These are phyloP conservation scores for Warburgia ugandensis DNA, from an alignment of 164 flowering plant genomes.

Conservation along the genomic window DNA sequence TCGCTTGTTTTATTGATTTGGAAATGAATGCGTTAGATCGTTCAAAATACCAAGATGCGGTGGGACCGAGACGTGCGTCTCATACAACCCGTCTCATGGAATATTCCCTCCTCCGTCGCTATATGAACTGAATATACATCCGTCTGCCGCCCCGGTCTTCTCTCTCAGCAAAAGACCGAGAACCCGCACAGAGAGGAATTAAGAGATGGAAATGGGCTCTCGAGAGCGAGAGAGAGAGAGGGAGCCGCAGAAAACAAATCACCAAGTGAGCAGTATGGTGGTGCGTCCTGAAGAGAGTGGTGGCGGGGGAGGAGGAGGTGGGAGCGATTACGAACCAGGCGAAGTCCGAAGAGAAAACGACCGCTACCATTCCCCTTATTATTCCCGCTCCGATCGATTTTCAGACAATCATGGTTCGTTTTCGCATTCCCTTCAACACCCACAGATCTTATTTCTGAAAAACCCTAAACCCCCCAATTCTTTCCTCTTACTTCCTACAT, in stretches of 20 bases:
- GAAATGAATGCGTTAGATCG: too few species aligned
- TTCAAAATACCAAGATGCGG: too few species aligned
- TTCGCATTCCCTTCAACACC: neutral
- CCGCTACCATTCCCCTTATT: slow-evolving; percentile 25
- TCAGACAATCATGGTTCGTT: slow-evolving; percentile 35
- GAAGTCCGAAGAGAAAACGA: slow-evolving; percentile 41
- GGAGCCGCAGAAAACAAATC: slow-evolving; percentile 13
- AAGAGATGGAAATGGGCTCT: slow-evolving; percentile 37
- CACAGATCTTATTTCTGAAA: neutral
- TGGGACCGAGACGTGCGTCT: too few species aligned
- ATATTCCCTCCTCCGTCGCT: too few species aligned
- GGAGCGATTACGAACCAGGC: slow-evolving; percentile 64
- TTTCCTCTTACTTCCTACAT: neutral
- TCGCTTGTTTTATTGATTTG: too few species aligned
- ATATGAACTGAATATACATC: too few species aligned
- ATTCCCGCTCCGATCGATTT: slow-evolving; percentile 46
- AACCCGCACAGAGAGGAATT: slow-evolving; percentile 16
- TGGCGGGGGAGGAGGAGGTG: slow-evolving; percentile 17
- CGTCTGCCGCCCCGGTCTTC: too few species aligned
- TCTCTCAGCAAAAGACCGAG: too few species aligned
- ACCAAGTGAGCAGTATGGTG: slow-evolving; percentile 14
- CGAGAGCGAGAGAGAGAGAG: slow-evolving; percentile 19
- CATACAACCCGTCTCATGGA: too few species aligned
- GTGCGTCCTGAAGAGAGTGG: slow-evolving; percentile 14
- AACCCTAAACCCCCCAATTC: neutral